These are phyloP conservation scores for Kockovaella imperatae DNA, from an alignment of 768 basidiomycete genomes.

Conservation along the genomic window DNA sequence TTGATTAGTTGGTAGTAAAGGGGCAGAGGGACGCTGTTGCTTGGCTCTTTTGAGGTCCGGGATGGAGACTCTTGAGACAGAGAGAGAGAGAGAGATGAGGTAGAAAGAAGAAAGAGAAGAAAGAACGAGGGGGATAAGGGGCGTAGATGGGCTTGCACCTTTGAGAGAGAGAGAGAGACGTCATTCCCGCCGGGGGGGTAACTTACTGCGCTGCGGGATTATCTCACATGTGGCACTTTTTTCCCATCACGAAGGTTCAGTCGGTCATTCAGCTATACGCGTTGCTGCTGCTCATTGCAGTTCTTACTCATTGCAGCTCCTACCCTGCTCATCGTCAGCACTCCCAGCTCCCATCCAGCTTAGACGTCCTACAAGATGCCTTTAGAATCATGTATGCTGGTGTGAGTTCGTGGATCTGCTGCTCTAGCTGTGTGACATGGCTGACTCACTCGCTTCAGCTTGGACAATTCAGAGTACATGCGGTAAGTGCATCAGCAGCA, in stretches of 20 bases:
- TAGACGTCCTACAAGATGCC: too few species aligned
- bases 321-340: too few species aligned
- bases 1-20: not conserved
- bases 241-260: too few species aligned
- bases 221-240: not conserved
- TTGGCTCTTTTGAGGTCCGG: not conserved
- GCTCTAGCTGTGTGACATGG: not conserved
- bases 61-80: too few species aligned
- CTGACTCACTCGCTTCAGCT: slow-evolving; percentile 35
- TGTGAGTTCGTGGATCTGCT: slow-evolving; percentile 48
- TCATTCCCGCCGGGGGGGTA: not conserved
- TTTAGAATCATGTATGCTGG: slow-evolving; percentile 93
- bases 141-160: too few species aligned
- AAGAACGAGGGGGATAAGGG: slow-evolving; percentile 5
- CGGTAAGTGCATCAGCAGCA: slow-evolving; percentile 40
- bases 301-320: too few species aligned
- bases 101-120: slow-evolving; percentile 2
- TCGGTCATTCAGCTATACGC: too few species aligned
- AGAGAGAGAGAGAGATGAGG: not conserved
- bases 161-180: slow-evolving; percentile 3
- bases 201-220: not conserved
- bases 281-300: too few species aligned
- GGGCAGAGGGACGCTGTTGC: not conserved
- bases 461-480: slow-evolving; percentile 98
- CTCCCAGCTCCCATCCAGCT: too few species aligned